These are phyloP conservation scores for Lachnellula hyalina DNA, from an alignment of 2,329 filamentous ascomycete genomes.

Conservation along the genomic window DNA sequence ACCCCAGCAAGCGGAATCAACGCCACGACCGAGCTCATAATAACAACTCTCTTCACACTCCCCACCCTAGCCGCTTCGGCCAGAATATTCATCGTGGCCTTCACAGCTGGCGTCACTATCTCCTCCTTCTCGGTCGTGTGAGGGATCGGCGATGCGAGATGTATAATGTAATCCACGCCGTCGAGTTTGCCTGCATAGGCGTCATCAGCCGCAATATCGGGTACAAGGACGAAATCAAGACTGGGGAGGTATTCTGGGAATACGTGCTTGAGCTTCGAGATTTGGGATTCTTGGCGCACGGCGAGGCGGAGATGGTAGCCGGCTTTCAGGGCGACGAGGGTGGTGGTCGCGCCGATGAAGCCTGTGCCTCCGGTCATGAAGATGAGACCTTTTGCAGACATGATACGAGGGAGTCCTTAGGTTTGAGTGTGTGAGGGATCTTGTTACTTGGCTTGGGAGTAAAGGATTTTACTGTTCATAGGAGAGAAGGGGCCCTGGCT, in stretches of 20 bases:
- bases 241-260: neutral
- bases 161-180: conserved; percentile 12
- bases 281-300: conserved; percentile 17
- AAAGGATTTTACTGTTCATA: no score
- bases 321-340: conserved; percentile 11
- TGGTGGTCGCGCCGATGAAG: conserved; percentile 18
- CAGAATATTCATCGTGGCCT: conserved; percentile 13
- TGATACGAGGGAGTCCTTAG: neutral
- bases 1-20: conserved; percentile 5
- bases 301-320: conserved; percentile 19
- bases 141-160: conserved; percentile 18
- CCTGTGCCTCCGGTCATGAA: conserved; percentile 26
- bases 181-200: conserved; percentile 7
- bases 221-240: conserved; percentile 8
- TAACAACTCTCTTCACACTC: conserved; percentile 14
- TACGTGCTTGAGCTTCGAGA: conserved; percentile 10
- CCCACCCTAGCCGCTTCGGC: conserved; percentile 7
- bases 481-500: no score
- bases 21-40: conserved; percentile 13
- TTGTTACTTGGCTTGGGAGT: neutral
- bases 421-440: neutral
- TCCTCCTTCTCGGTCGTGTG: conserved; percentile 5
- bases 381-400: conserved; percentile 10
- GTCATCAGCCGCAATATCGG: conserved; percentile 7
- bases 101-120: conserved; percentile 11